Conservation (phyloP, 2,329 filamentous ascomycete genomes). For the Scolecobasidium constrictum region DNA sequence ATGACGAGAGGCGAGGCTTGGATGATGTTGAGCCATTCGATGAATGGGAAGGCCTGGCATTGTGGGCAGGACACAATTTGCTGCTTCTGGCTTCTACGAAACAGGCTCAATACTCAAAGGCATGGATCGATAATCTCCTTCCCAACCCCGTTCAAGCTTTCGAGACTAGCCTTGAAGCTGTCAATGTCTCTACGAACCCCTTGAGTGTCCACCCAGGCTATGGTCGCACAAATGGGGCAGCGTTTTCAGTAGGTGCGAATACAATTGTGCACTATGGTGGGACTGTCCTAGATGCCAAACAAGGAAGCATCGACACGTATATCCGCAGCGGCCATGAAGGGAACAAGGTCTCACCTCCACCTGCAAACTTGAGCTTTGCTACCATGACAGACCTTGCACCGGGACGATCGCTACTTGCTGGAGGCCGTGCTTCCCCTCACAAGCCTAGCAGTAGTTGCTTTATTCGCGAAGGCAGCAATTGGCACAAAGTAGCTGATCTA, state of each 20-base stretch:
- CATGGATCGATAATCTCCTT: neutral
- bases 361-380: slow-evolving; percentile 54
- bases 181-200: neutral
- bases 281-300: slow-evolving; percentile 35
- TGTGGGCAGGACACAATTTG: slow-evolving; percentile 79
- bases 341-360: slow-evolving; percentile 23
- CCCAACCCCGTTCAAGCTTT: neutral
- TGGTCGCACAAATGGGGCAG: slow-evolving; percentile 12
- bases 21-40: slow-evolving; percentile 76
- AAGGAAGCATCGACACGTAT: slow-evolving; percentile 37
- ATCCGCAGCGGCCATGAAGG: slow-evolving; percentile 5
- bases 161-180: neutral
- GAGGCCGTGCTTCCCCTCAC: slow-evolving; percentile 69
- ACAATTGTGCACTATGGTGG: slow-evolving; percentile 32
- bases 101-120: neutral
- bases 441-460: slow-evolving; percentile 63
- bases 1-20: slow-evolving; percentile 48
- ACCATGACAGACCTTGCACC: slow-evolving; percentile 56
- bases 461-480: slow-evolving; percentile 51
- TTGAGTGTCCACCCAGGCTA: neutral
- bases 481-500: slow-evolving; percentile 56
- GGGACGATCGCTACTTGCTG: slow-evolving; percentile 53
- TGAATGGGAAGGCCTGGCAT: slow-evolving; percentile 88
- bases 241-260: slow-evolving; percentile 15
- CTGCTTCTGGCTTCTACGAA: slow-evolving; percentile 49